These are phyloP conservation scores for Flaveria bidentis DNA, from an alignment of 129 eudicot genomes.

Conservation along the genomic window DNA sequence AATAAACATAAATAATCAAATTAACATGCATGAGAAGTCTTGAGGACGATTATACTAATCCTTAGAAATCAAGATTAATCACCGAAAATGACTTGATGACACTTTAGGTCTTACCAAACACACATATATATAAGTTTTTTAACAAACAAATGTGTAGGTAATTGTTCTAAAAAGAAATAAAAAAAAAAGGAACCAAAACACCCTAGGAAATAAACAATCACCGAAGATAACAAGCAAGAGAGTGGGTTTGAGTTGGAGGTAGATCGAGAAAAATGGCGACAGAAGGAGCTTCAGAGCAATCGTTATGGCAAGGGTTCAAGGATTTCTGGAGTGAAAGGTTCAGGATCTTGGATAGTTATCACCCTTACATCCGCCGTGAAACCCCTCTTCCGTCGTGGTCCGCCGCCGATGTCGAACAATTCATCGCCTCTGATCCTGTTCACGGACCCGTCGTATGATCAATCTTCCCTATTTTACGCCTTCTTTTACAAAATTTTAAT, in stretches of 20 bases:
- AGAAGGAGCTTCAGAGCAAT: constrained; percentile 32
- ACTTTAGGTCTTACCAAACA: no score
- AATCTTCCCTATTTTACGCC: not conserved
- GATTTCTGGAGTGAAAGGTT: constrained; percentile 55
- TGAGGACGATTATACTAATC: no score
- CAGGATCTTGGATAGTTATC: constrained; percentile 44
- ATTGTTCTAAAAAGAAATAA: not conserved
- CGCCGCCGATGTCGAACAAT: constrained; percentile 58
- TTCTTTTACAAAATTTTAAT: no score
- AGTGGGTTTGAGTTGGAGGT: not conserved
- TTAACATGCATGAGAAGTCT: no score
- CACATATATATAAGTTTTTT: no score
- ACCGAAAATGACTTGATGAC: no score
- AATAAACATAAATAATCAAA: no score
- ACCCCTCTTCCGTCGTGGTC: constrained; percentile 66
- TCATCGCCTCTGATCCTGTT: constrained; percentile 74
- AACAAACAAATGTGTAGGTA: not conserved
- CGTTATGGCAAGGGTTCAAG: constrained; percentile 33
- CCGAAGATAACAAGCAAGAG: not conserved
- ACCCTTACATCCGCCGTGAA: constrained; percentile 54
- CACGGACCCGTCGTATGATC: constrained; percentile 56
- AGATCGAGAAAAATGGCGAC: constrained; percentile 32
- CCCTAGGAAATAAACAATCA: not conserved
- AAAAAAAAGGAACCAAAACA: not conserved
- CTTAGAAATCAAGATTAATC: no score